Base-by-base conservation (phyloP, 129 eudicot genomes). In the sunflower (Helianthus annuus) region DNA sequence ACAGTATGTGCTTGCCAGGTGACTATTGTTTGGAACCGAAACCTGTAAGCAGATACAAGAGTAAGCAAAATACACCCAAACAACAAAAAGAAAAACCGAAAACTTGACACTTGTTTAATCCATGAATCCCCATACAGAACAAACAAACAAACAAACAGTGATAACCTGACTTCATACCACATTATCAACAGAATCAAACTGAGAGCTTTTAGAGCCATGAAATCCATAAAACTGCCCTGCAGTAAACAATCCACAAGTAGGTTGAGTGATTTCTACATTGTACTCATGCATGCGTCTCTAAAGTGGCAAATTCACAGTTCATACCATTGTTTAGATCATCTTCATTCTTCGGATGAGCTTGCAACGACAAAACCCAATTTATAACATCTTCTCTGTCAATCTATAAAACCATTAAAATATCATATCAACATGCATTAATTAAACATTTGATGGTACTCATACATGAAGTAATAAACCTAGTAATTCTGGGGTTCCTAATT, bases 211-310 rank as follows among this genome's bases (percentile, higher is more conserved):
- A 45, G 99, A 95, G 73, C 99, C 97, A 86, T 83, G 86, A 79
- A 95, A 95, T 38, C 99, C 99, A 76, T 81, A 91, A 69, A 91
- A 95, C 60, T 91, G 85, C 72, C 99, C 99, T 95, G 85, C 60
- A 75, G 6, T 59, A 78, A 66, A 48, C 48, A 78, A 72, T 16
- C 64, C 69, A 46, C 36, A 36, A 32, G 2, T 64, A 78, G 19
- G 13, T 55, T 71, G 27, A 17, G 61, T 71, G 70, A 71, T 34
- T 34, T 53, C 4, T 40, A 4, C 19, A 53, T 45, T 12, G n/a
- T 53, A 40, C 42, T 52, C 40, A 44, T 29, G 57, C 53, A 19
- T 29, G 57, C 53, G n/a, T 14, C 14, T 54, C 7, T 17, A 48
- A 65, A 78, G 52, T 42, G 57, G 71, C 27, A 72, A 11, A 54